Percentiles rank a stretch among this genome's conserved stretches.
phyloP scores from a whole-genome alignment of 1,284 basidiomycete species.

The Butyriboletus regius region DNA sequence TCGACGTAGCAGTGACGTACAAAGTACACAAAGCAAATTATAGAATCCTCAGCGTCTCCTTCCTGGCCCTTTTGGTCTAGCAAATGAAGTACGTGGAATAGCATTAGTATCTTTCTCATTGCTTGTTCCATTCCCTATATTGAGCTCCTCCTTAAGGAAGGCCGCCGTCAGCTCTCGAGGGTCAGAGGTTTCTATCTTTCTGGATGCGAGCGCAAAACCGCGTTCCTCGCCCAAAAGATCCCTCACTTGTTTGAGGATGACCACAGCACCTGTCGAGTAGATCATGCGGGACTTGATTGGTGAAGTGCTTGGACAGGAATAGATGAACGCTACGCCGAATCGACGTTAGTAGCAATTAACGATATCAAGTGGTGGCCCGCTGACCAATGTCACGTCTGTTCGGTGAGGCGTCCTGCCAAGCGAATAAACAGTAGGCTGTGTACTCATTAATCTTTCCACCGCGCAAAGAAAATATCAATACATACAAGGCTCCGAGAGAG shows the following conservation, averaged over 20 bases:
- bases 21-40: background rate
- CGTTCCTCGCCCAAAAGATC: constrained; percentile 41
- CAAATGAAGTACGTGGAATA: constrained; percentile 42
- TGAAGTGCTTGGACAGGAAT: constrained; percentile 74
- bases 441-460: background rate
- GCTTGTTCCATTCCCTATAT: constrained; percentile 21
- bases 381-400: constrained; percentile 52
- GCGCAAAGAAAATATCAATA: constrained; percentile 7
- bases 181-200: constrained; percentile 78
- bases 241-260: constrained; percentile 54
- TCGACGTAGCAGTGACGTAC: too few relatives aligned
- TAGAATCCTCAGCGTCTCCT: constrained; percentile 32
- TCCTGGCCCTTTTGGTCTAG: constrained; percentile 54
- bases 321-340: constrained; percentile 63
- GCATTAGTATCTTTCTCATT: constrained; percentile 5
- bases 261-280: constrained; percentile 64
- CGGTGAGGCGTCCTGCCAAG: constrained; percentile 52
- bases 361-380: constrained; percentile 12
- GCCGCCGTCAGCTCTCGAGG: constrained; percentile 63
- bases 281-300: constrained; percentile 81
- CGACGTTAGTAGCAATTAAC: constrained; percentile 8
- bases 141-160: constrained; percentile 56
- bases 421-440: constrained; percentile 65
- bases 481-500: constrained; percentile 49
- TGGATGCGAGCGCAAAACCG: constrained; percentile 40